Evolutionary conservation across 2,329 filamentous ascomycete genomes (phyloP), one percentile per base, ranked within the genome.

Genomic region (Hymenoscyphus fraxineus): DNA sequence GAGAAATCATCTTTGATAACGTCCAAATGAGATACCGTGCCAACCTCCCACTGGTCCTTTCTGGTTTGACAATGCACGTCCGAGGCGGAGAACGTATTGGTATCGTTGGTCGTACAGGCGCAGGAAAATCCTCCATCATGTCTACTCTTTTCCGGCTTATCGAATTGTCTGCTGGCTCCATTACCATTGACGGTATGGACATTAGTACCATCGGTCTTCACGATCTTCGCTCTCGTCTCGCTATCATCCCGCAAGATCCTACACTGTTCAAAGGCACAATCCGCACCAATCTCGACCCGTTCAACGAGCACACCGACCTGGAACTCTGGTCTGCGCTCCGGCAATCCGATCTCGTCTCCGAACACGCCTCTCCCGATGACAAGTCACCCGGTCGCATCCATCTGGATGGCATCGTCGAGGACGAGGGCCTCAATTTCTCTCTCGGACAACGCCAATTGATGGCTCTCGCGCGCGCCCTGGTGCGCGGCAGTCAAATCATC

Each of bases 401-500:
- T 69, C 88, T 99, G 27, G 94, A 98, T 77, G 89, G 85, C 16
- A 74, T 86, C 1, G 94, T 98, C 2, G 93, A 97, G 71, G 95
- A 98, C 75, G 94, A 97, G 78, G 95, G 95, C 0, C 83, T 97
- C 66, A 98, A 98, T 78, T 97, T 97, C 81, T 96, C 92, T 0
- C 88, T 98, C 10, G 94, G 94, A 6, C 94, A 98, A 79, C 87
- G 95, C 2, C 95, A 98, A 77, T 85, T 98, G 59, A 96, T 98
- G 90, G 95, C 95, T 0, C 83, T 99, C 0, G 93, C 93, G 0
- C 88, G 95, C 0, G 95, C 95, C 0, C 85, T 99, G 2, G 94
- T 98, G 4, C 88, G 94, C 44, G 87, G 89, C 55, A 90, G 89
- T 0, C 92, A 90, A 71, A 97, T 98, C 78, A 97, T 98, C 71